Percentiles rank a stretch among this genome's conserved stretches.
phyloP scores from a whole-genome alignment of 768 basidiomycete genomes.

The Suillus americanus region DNA sequence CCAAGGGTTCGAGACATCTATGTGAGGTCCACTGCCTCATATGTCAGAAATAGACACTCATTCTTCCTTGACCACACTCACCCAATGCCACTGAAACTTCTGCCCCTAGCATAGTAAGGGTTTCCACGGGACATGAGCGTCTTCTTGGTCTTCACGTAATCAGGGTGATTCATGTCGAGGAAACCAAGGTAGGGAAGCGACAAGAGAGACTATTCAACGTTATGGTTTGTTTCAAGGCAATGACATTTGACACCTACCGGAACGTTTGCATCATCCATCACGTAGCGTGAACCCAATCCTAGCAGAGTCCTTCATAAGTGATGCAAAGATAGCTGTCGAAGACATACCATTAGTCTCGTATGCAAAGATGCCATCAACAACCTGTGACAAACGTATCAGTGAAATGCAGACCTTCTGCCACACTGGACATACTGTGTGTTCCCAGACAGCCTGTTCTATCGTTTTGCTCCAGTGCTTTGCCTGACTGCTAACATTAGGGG shows the following conservation, averaged over 20 bases:
- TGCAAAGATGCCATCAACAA: conserved; percentile 66
- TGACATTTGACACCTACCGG: conserved; percentile 47
- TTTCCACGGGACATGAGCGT: conserved; percentile 61
- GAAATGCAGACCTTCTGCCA: background rate
- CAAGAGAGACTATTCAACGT: conserved; percentile 56
- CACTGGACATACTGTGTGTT: conserved; percentile 46
- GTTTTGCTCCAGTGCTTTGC: conserved; percentile 59
- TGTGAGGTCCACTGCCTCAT: conserved; percentile 70
- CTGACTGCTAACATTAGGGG: conserved; percentile 49
- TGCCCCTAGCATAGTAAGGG: conserved; percentile 68
- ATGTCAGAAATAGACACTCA: background rate
- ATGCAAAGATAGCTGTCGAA: background rate
- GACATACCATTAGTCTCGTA: conserved; percentile 71
- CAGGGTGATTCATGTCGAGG: conserved; percentile 54
- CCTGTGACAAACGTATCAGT: conserved; percentile 33
- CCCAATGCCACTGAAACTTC: conserved; percentile 69
- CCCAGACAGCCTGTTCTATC: conserved; percentile 62
- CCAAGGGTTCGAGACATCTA: conserved; percentile 73
- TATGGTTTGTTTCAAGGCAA: background rate
- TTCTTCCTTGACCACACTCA: conserved; percentile 31
- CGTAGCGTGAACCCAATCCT: conserved; percentile 70
- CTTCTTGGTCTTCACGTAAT: conserved; percentile 65
- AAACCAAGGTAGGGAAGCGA: conserved; percentile 81
- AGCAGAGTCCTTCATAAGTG: background rate
- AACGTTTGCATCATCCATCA: conserved; percentile 87